Base-by-base conservation (phyloP, 2,329 filamentous ascomycete species). In the Colletotrichum sp. region DNA sequence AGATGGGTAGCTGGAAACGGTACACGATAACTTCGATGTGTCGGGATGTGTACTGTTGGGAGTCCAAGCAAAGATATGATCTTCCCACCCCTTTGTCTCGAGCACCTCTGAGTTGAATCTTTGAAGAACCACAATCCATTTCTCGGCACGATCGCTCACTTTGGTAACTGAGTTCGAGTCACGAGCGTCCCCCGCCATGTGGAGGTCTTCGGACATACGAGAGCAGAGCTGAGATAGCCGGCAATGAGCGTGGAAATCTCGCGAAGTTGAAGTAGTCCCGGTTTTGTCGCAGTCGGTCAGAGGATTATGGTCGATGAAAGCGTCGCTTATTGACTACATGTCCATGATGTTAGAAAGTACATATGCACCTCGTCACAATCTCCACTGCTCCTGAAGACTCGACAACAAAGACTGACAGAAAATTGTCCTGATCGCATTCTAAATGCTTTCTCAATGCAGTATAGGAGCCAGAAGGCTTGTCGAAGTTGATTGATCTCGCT, bases 81-180 rank as follows among this genome's bases (percentile, higher is more conserved):
- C 12, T 52, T 8, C 44, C 44, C 44, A 52, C n/a, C n/a, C 5
- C 12, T 3, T 52, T 8, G 44, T 52, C n/a, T 52, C 44, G 11
- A 52, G 44, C 1, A 52, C 44, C 5, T 52, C 44, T 8, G 44
- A 22, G 44, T 52, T 52, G n/a, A 52, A 52, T 22, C 44, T 13
- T 25, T 52, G 44, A 9, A 52, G n/a, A 52, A 52, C 44, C n/a
- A 52, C 11, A 52, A 25, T 52, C 44, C 44, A 52, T 13, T 52
- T 52, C n/a, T 52, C 44, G 44, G 44, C 44, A 52, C 44, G 44
- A 52, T 52, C 44, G 44, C 44, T 52, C 44, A 52, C 44, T 22
- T 52, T 52, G 3, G n/a, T 1, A 22, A 1, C n/a, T 8, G 12
- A 52, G 44, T 52, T 52, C 44, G 44, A n/a, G 5, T 52, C 44